Evolutionary conservation across 2,329 filamentous ascomycete species (phyloP).

Genomic region (Pseudogymnoascus sp.): DNA sequence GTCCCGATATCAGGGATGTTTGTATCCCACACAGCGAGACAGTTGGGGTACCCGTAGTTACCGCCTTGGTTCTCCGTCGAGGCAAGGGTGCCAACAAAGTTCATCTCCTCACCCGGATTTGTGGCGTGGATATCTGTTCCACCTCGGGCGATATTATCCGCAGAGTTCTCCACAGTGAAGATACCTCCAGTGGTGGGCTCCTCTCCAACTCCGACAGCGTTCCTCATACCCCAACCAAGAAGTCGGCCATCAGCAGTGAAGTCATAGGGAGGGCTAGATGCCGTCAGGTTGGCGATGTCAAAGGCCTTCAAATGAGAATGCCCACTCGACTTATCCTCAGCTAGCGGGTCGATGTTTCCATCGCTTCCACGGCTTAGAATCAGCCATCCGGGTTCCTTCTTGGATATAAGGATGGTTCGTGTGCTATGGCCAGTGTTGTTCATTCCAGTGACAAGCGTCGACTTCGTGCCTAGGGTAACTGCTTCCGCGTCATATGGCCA

Average conservation of each 20-base stretch:
- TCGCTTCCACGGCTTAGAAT: conserved; percentile 58
- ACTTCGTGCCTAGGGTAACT: conserved; percentile 37
- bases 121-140: conserved; percentile 55
- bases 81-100: conserved; percentile 55
- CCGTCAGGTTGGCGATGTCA: conserved; percentile 32
- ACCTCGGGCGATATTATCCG: conserved; percentile 51
- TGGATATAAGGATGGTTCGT: conserved; percentile 56
- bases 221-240: conserved; percentile 62
- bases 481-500: conserved; percentile 56
- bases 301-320: conserved; percentile 61
- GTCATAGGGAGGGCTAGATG: conserved; percentile 30
- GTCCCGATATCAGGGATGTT: conserved; percentile 34
- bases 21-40: conserved; percentile 58
- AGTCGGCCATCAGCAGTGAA: conserved; percentile 41
- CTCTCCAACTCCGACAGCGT: conserved; percentile 64
- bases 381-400: conserved; percentile 45
- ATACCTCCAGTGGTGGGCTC: conserved; percentile 45
- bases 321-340: conserved; percentile 44
- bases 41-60: conserved; percentile 65
- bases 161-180: conserved; percentile 61
- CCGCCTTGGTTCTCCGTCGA: conserved; percentile 29
- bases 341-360: conserved; percentile 50
- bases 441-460: conserved; percentile 56
- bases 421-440: conserved; percentile 52
- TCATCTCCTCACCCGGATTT: conserved; percentile 68